These are phyloP conservation scores for Nitzschia palea DNA, from an alignment of 108 stramenopile genomes.

Conservation along the genomic window DNA sequence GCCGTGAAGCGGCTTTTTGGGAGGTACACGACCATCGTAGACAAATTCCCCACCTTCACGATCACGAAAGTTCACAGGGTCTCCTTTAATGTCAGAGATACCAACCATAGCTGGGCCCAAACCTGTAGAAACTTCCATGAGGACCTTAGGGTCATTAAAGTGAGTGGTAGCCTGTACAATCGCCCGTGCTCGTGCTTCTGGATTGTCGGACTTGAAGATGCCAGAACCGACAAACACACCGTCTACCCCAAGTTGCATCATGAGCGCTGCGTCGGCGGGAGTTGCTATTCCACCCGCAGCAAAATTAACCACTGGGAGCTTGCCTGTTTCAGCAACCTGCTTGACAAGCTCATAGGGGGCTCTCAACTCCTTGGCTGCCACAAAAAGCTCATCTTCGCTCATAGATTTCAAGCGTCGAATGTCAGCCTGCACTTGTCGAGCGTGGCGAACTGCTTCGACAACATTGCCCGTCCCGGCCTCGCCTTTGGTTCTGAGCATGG, in stretches of 20 bases:
- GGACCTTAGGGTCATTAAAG: constrained; percentile 95
- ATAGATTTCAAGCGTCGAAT: constrained; percentile 82
- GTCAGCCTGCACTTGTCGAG: constrained; percentile 87
- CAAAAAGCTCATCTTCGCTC: constrained; percentile 97
- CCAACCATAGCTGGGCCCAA: constrained; percentile 99
- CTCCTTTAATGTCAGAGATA: constrained; percentile 94
- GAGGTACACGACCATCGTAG: constrained; percentile 84
- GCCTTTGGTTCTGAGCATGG: constrained; percentile 99
- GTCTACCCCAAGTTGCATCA: constrained; percentile 99
- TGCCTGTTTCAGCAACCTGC: constrained; percentile 88
- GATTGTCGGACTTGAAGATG: constrained; percentile 95
- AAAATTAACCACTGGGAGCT: constrained; percentile 98
- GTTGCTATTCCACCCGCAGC: constrained; percentile 99
- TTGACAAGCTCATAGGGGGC: constrained; percentile 94
- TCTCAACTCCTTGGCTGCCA: constrained; percentile 94
- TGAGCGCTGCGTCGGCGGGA: constrained; percentile 98
- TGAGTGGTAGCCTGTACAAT: constrained; percentile 97
- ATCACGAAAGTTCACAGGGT: constrained; percentile 97
- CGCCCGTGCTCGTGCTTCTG: constrained; percentile 92
- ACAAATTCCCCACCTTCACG: constrained; percentile 91
- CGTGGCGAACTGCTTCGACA: constrained; percentile 98
- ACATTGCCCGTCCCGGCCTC: constrained; percentile 99
- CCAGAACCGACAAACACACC: constrained; percentile 99
- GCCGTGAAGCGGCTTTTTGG: constrained; percentile 88
- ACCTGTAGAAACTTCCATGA: constrained; percentile 93